Evolutionary conservation across 2,329 filamentous ascomycete genomes (phyloP).

Genomic region (Monosporascus sp.): DNA sequence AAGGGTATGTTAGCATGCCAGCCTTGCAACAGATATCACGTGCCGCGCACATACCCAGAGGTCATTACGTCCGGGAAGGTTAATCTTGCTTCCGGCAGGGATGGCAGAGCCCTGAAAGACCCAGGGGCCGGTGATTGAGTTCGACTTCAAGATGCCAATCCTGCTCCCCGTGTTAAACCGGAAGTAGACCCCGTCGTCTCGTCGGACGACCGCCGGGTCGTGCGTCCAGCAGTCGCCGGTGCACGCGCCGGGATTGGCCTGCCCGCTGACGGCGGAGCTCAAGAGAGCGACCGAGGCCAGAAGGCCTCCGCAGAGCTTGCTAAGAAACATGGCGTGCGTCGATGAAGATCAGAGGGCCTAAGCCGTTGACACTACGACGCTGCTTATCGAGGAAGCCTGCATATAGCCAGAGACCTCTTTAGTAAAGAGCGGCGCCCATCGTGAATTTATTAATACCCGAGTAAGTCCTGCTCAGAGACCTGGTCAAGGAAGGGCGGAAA

Average conservation of each 20-base stretch:
- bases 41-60: conserved; percentile 32
- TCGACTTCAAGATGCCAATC: conserved; percentile 34
- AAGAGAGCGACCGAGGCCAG: conserved; percentile 7
- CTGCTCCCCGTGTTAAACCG: conserved; percentile 36
- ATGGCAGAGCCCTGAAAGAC: conserved; percentile 35
- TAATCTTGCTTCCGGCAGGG: conserved; percentile 33
- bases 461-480: too few species aligned
- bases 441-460: too few species aligned
- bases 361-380: too few species aligned
- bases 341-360: not conserved
- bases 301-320: conserved; percentile 6
- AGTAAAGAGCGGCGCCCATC: too few species aligned
- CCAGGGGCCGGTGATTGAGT: conserved; percentile 37
- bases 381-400: too few species aligned
- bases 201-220: conserved; percentile 34
- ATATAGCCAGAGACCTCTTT: too few species aligned
- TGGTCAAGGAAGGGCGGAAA: too few species aligned
- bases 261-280: conserved; percentile 5
- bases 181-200: conserved; percentile 36
- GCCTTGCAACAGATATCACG: not conserved
- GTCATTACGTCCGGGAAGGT: conserved; percentile 34
- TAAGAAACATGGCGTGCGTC: not conserved
- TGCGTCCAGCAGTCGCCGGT: conserved; percentile 33
- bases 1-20: conserved; percentile 33
- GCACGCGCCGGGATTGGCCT: conserved; percentile 31